These are phyloP conservation scores for Rhizopus delemar DNA, from an alignment of 371 early-diverging fungal genomes.

Conservation along the genomic window DNA sequence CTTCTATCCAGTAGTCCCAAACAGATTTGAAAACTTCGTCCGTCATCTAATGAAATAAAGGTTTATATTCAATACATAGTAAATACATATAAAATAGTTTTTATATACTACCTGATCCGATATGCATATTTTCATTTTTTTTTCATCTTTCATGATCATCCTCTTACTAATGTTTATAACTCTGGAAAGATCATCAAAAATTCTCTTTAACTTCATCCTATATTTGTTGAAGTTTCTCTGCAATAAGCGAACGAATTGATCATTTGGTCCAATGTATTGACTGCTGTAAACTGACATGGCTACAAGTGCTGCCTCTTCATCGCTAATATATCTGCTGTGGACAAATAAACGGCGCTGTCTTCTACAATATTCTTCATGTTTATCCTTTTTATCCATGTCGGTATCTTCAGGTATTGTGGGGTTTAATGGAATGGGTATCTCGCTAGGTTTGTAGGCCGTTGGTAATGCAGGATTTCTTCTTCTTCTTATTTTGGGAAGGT, in stretches of 20 bases:
- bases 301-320: slow-evolving; percentile 33
- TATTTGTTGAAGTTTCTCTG: slow-evolving; percentile 22
- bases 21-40: slow-evolving; percentile 19
- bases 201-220: slow-evolving; percentile 18
- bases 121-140: background rate
- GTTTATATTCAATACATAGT: background rate
- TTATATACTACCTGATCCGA: slow-evolving; percentile 9
- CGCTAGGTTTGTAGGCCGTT: background rate
- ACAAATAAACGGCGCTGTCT: slow-evolving; percentile 42
- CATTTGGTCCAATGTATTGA: slow-evolving; percentile 2
- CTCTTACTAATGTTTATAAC: slow-evolving; percentile 6
- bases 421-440: slow-evolving; percentile 12
- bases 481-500: background rate
- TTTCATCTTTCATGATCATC: slow-evolving; percentile 2
- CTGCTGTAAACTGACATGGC: slow-evolving; percentile 30
- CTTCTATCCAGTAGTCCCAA: slow-evolving; percentile 40
- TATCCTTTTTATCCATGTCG: slow-evolving; percentile 20
- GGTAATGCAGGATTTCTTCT: background rate
- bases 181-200: background rate
- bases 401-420: slow-evolving; percentile 1
- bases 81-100: background rate
- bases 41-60: slow-evolving; percentile 17
- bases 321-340: slow-evolving; percentile 37
- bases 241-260: slow-evolving; percentile 12
- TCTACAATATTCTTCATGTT: slow-evolving; percentile 40